A percentile compares a stretch with the other conserved stretches of the same genome.
phyloP scores from a whole-genome alignment of 768 basidiomycete genomes.

The Phlebiopsis gigantea region DNA sequence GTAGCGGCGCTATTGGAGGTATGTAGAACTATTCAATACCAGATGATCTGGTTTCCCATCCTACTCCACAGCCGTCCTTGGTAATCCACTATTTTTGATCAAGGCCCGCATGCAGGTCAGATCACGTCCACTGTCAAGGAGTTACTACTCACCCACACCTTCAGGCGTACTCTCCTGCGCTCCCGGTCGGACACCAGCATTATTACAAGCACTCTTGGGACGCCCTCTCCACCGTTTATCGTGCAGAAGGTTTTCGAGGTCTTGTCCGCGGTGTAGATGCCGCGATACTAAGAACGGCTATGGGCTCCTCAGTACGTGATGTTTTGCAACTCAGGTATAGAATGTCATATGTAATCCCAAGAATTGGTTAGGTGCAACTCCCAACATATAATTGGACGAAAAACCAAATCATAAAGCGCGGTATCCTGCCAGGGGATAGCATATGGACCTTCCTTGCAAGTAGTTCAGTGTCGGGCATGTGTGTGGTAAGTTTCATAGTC shows the following conservation, averaged over 20 bases:
- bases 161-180: constrained; percentile 88
- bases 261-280: constrained; percentile 90
- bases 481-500: constrained; percentile 68
- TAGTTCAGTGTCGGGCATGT: constrained; percentile 84
- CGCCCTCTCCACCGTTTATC: constrained; percentile 76
- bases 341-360: no score
- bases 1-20: constrained; percentile 91
- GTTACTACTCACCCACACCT: not conserved
- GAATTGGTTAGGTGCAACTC: constrained; percentile 66
- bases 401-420: constrained; percentile 61
- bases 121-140: not conserved
- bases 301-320: constrained; percentile 75
- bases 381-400: constrained; percentile 96
- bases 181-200: constrained; percentile 94
- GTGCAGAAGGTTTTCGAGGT: constrained; percentile 72
- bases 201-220: constrained; percentile 59
- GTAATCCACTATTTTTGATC: constrained; percentile 90
- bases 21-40: constrained; percentile 9
- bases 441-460: constrained; percentile 85
- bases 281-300: constrained; percentile 87
- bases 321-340: no score
- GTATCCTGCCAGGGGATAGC: constrained; percentile 69
- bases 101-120: constrained; percentile 95
- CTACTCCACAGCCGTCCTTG: constrained; percentile 51
- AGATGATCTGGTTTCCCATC: not conserved